A percentile compares a stretch with the other conserved stretches of the same genome.
Evolutionary conservation across 73 alveolate genomes (phyloP).

Genomic region (Uronychia setigera): DNA sequence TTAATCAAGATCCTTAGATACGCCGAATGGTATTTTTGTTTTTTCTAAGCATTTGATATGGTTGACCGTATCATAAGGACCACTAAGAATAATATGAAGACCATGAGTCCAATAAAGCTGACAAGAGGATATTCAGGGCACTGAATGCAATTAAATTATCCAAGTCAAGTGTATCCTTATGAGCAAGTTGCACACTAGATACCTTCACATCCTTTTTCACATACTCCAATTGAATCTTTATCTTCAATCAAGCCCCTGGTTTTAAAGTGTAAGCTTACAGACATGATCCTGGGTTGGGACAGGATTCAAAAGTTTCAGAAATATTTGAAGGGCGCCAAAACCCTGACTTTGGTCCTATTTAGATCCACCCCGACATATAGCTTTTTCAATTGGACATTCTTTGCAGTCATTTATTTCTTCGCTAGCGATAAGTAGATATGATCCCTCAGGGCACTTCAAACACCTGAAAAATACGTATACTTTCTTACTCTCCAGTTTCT

Average conservation of each 20-base stretch:
- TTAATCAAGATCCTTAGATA: slow-evolving; percentile 26
- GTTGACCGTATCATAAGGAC: not conserved
- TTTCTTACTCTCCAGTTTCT: too few relatives aligned
- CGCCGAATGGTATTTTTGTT: slow-evolving; percentile 11
- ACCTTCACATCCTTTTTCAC: slow-evolving; percentile 40
- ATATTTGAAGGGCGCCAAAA: slow-evolving; percentile 20
- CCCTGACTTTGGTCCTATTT: slow-evolving; percentile 58
- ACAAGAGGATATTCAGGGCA: slow-evolving; percentile 17
- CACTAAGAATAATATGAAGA: not conserved
- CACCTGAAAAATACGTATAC: too few relatives aligned
- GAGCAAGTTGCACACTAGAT: slow-evolving; percentile 50
- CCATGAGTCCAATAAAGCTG: not conserved
- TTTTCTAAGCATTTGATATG: slow-evolving; percentile 5
- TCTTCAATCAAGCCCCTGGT: slow-evolving; percentile 43
- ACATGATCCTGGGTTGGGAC: slow-evolving; percentile 36
- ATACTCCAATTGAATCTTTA: slow-evolving; percentile 25
- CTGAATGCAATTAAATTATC: slow-evolving; percentile 3
- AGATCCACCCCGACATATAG: slow-evolving; percentile 44
- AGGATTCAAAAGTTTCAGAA: not conserved
- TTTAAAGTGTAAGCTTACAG: too few relatives aligned
- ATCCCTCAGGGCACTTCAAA: too few relatives aligned
- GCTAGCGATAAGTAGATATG: too few relatives aligned
- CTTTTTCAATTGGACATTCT: slow-evolving; percentile 40
- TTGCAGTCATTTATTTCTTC: too few relatives aligned
- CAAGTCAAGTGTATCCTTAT: slow-evolving; percentile 16